Percentiles rank a stretch among this genome's conserved stretches.
Evolutionary conservation across 2,329 filamentous ascomycete genomes (phyloP).

Genomic region (Capronia coronata): DNA sequence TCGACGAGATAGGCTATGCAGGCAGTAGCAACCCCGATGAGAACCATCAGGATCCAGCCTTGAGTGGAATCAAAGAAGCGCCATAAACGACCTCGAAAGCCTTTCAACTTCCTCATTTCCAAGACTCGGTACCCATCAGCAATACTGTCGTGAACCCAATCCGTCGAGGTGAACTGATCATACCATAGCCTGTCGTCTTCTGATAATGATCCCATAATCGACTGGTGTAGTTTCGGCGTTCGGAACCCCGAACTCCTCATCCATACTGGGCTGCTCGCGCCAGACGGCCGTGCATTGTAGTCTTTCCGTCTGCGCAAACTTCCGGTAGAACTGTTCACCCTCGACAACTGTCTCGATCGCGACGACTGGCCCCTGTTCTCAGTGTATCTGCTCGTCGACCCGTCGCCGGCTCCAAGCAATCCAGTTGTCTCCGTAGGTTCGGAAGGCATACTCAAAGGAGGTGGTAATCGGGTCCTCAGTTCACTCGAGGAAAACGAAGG

Average conservation of each 20-base stretch:
- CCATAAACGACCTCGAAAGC: slow-evolving; percentile 71
- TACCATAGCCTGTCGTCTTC: slow-evolving; percentile 93
- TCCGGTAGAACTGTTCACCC: slow-evolving; percentile 23
- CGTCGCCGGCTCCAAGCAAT: slow-evolving; percentile 16
- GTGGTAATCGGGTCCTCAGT: slow-evolving; percentile 11
- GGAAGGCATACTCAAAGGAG: slow-evolving; percentile 17
- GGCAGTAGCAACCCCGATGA: slow-evolving; percentile 82
- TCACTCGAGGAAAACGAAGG: slow-evolving; percentile 16
- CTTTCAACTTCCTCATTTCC: slow-evolving; percentile 70
- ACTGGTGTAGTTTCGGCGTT: slow-evolving; percentile 25
- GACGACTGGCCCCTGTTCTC: slow-evolving; percentile 13
- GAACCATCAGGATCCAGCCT: slow-evolving; percentile 86
- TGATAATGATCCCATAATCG: slow-evolving; percentile 55
- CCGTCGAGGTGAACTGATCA: slow-evolving; percentile 94
- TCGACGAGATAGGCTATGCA: slow-evolving; percentile 83
- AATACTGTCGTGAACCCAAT: slow-evolving; percentile 98
- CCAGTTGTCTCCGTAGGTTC: slow-evolving; percentile 15
- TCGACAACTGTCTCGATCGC: slow-evolving; percentile 21
- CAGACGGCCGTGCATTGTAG: slow-evolving; percentile 14
- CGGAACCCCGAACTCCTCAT: slow-evolving; percentile 21
- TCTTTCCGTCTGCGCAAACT: slow-evolving; percentile 21
- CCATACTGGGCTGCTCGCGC: slow-evolving; percentile 20
- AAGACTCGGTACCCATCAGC: slow-evolving; percentile 87
- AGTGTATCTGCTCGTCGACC: slow-evolving; percentile 9
- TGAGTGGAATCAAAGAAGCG: slow-evolving; percentile 79